These are phyloP conservation scores for Pueraria montana DNA, from an alignment of 306 rosid species.

Conservation along the genomic window DNA sequence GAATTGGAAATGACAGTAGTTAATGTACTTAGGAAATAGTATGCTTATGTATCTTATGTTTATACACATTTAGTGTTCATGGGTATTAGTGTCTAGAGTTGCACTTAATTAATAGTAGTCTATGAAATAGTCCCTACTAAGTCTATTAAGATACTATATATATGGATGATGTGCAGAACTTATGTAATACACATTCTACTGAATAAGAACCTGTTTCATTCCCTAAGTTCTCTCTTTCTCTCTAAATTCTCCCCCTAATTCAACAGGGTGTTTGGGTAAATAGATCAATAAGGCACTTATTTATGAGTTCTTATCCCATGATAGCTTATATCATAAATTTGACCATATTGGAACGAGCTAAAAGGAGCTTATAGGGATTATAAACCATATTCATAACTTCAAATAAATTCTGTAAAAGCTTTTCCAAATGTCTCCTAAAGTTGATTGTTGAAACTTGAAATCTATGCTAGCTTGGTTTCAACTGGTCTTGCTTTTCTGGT, in stretches of 20 bases:
- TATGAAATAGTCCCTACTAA: background rate
- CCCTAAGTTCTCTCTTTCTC: background rate
- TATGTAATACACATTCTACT: background rate
- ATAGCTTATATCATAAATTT: background rate
- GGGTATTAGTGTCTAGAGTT: background rate
- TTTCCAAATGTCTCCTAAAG: background rate
- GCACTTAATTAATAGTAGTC: background rate
- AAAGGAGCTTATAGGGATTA: background rate
- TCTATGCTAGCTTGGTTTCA: constrained; percentile 29
- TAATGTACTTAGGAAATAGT: background rate
- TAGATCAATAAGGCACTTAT: background rate
- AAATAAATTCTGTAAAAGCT: background rate
- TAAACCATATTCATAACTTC: background rate
- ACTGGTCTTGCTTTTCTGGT: constrained; percentile 35
- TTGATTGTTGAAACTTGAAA: constrained; percentile 37
- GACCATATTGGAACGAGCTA: background rate
- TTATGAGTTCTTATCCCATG: background rate
- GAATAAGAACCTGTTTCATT: background rate
- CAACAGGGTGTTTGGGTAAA: background rate
- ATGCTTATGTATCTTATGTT: too few relatives aligned
- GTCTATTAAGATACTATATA: background rate
- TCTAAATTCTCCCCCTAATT: background rate
- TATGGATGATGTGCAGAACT: background rate
- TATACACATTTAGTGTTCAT: background rate
- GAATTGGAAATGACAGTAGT: too few relatives aligned